Base-by-base conservation (phyloP, 345 rosid genomes). In the Jatropha curcas region DNA sequence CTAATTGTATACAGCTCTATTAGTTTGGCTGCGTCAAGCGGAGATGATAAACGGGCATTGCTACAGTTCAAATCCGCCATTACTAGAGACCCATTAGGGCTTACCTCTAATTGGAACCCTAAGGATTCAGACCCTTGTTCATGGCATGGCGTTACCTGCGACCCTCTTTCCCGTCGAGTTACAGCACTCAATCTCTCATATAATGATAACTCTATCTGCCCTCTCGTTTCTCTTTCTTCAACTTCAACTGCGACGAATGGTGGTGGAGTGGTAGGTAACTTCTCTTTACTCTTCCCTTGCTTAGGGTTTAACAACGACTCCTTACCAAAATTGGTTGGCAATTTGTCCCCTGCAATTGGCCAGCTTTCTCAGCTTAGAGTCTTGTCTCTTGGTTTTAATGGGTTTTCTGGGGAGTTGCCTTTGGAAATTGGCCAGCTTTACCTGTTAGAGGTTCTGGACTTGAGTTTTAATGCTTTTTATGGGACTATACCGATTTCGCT, bases 71-170 rank as follows among this genome's bases (percentile, higher is more conserved):
- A 86, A 77, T 80, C 84, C 55, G 77, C 82, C 57, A 71, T 86
- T 28, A 71, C 73, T 53, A 74, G 53, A 22, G 89, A 86, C 79
- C 83, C 83, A 2, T 48, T 84, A 52, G 81, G 87, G 80, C 77
- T 86, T 37, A 78, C 86, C 51, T 77, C 86, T 17, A 73, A 68
- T 62, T 86, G 90, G 90, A 75, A 81, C 70, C 79, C 90, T 45
- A 65, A 69, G 16, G 90, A 84, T 69, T 53, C 43, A 30, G 73
- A 77, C 77, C 67, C 80, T 10, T 85, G 88, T 68, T 71, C 75
- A 34, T 85, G 88, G 88, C 56, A 27, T 14, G 88, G 88, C 28
- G 82, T 85, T 34, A 55, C 74, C 13, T 85, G 88, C 68, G 83
- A 85, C 81, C 19, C 82, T 20, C 10, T 76, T 35, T 73, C 86